Percentiles rank a stretch among this genome's conserved stretches.
Conservation (phyloP, 179 eudicot species). For the Dionaea muscipula region DNA sequence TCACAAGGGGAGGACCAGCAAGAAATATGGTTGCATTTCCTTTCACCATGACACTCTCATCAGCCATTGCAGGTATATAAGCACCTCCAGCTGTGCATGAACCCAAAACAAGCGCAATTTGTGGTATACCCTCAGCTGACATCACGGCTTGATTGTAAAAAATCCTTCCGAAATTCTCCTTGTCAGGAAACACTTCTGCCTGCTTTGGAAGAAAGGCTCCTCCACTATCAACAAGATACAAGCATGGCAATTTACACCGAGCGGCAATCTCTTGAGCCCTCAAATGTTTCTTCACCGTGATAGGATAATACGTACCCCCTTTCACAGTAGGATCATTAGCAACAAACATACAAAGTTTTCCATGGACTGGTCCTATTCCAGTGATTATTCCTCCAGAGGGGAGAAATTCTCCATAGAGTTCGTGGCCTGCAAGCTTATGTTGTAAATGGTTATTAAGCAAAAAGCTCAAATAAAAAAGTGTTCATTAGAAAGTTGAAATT, state of each 20-base stretch:
- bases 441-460: no score
- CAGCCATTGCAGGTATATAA: conserved; percentile 99
- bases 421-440: conserved; percentile 87
- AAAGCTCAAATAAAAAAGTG: conserved; percentile 3
- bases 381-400: conserved; percentile 91
- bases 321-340: conserved; percentile 98
- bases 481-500: conserved; percentile 6
- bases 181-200: conserved; percentile 95
- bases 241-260: conserved; percentile 77
- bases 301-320: conserved; percentile 96
- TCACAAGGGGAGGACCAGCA: conserved; percentile 99
- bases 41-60: conserved; percentile 98
- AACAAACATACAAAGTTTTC: conserved; percentile 86
- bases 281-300: conserved; percentile 87
- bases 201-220: conserved; percentile 99
- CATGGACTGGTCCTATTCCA: conserved; percentile 92
- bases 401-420: conserved; percentile 61
- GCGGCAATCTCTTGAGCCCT: conserved; percentile 98
- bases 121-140: conserved; percentile 96
- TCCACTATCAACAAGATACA: conserved; percentile 98
- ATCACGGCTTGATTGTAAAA: conserved; percentile 87
- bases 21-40: conserved; percentile 96
- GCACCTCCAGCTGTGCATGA: conserved; percentile 99
- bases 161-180: conserved; percentile 89
- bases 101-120: conserved; percentile 89